Percentiles rank a stretch among this genome's conserved stretches.
Conservation (phyloP, 257 asterid species). For the Plantago elongata region DNA sequence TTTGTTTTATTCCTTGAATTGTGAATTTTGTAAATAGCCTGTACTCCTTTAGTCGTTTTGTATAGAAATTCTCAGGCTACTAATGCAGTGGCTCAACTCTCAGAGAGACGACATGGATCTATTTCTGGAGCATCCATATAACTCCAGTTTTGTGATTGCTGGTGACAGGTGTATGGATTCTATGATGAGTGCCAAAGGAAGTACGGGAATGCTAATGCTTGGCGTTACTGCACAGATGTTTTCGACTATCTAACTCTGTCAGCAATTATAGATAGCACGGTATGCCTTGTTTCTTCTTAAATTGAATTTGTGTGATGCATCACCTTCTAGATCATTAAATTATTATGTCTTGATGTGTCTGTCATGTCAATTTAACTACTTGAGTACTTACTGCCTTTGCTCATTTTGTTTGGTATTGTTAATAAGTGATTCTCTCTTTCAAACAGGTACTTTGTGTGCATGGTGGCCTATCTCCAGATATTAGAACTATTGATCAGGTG, state of each 20-base stretch:
- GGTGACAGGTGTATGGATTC: constrained; percentile 86
- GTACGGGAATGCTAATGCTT: constrained; percentile 96
- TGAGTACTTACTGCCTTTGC: background rate
- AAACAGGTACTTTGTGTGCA: constrained; percentile 93
- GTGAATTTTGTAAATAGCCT: too few species aligned
- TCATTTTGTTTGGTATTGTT: constrained; percentile 13
- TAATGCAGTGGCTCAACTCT: background rate
- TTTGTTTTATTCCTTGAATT: too few species aligned
- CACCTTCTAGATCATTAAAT: constrained; percentile 9
- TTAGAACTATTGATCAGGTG: constrained; percentile 97
- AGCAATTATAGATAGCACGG: constrained; percentile 96
- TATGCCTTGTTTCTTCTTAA: constrained; percentile 27
- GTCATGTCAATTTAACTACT: background rate
- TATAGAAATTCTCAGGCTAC: constrained; percentile 1
- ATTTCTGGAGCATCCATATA: constrained; percentile 12
- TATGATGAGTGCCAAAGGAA: constrained; percentile 98
- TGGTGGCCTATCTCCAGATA: constrained; percentile 97
- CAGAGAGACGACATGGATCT: constrained; percentile 9
- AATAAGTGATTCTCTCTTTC: constrained; percentile 13
- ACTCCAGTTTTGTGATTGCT: constrained; percentile 15
- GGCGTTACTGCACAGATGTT: constrained; percentile 99
- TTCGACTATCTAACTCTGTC: constrained; percentile 93
- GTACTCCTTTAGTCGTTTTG: background rate
- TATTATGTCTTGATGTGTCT: constrained; percentile 5
- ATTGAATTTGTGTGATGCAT: background rate